Evolutionary conservation across 768 basidiomycete species (phyloP).

Genomic region (Trametes gibbosa): DNA sequence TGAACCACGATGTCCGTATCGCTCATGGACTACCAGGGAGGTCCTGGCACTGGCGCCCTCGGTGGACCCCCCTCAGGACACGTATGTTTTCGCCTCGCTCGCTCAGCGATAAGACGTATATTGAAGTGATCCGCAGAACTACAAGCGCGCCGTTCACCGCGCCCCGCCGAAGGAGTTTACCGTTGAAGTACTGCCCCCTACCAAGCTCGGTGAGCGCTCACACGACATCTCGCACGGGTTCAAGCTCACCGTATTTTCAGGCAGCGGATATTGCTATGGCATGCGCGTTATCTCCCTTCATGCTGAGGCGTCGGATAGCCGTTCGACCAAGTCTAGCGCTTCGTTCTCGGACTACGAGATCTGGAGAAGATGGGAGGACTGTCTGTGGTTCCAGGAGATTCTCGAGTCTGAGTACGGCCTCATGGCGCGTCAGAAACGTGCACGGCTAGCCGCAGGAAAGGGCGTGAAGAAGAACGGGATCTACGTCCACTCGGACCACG

Average conservation of each 20-base stretch:
- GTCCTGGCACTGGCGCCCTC: slow-evolving; percentile 22
- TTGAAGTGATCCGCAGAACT: slow-evolving; percentile 38
- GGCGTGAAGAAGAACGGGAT: slow-evolving; percentile 71
- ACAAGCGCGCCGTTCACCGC: slow-evolving; percentile 59
- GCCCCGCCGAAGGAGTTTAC: slow-evolving; percentile 57
- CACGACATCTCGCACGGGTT: not conserved
- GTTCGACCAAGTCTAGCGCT: slow-evolving; percentile 9
- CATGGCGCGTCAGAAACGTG: slow-evolving; percentile 64
- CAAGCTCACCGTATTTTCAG: slow-evolving; percentile 33
- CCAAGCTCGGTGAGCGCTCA: slow-evolving; percentile 43
- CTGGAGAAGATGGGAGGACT: slow-evolving; percentile 83
- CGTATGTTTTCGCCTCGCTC: slow-evolving; percentile 4
- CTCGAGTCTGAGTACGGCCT: slow-evolving; percentile 64
- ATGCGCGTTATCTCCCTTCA: slow-evolving; percentile 54
- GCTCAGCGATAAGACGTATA: not conserved
- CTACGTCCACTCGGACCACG: slow-evolving; percentile 65
- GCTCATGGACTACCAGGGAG: slow-evolving; percentile 18
- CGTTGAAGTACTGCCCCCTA: slow-evolving; percentile 55
- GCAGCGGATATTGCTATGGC: slow-evolving; percentile 54
- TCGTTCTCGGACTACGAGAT: slow-evolving; percentile 59
- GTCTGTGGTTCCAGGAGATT: slow-evolving; percentile 68
- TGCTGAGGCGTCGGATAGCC: slow-evolving; percentile 17
- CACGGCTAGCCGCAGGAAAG: slow-evolving; percentile 66
- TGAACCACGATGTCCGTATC: slow-evolving; percentile 7
- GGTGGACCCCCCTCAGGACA: slow-evolving; percentile 23